Evolutionary conservation across 257 asterid genomes (phyloP).

Genomic region (Jasminum sambac): DNA sequence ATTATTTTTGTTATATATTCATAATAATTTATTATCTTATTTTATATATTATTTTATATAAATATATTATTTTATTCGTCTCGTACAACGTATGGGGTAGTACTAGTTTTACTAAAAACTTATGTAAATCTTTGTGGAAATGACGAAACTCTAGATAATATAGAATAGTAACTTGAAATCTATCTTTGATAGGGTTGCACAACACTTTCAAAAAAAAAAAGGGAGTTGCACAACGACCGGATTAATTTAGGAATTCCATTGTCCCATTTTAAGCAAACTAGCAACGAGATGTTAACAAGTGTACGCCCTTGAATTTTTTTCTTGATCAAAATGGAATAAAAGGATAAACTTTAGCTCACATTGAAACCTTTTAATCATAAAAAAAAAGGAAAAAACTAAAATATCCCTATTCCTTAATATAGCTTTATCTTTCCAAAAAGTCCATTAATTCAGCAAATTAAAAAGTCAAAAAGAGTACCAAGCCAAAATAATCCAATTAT

Average conservation of each 20-base stretch:
- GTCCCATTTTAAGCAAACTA: neutral
- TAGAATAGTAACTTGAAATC: too few relatives aligned
- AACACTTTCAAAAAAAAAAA: too few relatives aligned
- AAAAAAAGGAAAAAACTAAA: constrained; percentile 2
- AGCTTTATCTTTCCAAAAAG: constrained; percentile 17
- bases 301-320: constrained; percentile 23
- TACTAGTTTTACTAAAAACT: too few relatives aligned
- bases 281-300: constrained; percentile 17
- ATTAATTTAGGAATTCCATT: neutral
- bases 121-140: too few relatives aligned
- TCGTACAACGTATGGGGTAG: too few relatives aligned
- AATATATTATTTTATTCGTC: too few relatives aligned
- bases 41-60: too few relatives aligned
- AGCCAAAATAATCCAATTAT: constrained; percentile 7
- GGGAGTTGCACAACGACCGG: too few relatives aligned
- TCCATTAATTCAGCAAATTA: constrained; percentile 23
- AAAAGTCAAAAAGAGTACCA: constrained; percentile 31
- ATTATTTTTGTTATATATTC: too few relatives aligned
- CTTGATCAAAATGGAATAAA: constrained; percentile 34
- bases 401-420: constrained; percentile 21
- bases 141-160: too few relatives aligned
- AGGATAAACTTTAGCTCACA: constrained; percentile 30
- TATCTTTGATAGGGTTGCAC: too few relatives aligned
- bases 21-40: too few relatives aligned
- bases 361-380: constrained; percentile 26